Base-by-base conservation (phyloP, 495 filamentous ascomycete species). In the Baudoinia panamericana region DNA sequence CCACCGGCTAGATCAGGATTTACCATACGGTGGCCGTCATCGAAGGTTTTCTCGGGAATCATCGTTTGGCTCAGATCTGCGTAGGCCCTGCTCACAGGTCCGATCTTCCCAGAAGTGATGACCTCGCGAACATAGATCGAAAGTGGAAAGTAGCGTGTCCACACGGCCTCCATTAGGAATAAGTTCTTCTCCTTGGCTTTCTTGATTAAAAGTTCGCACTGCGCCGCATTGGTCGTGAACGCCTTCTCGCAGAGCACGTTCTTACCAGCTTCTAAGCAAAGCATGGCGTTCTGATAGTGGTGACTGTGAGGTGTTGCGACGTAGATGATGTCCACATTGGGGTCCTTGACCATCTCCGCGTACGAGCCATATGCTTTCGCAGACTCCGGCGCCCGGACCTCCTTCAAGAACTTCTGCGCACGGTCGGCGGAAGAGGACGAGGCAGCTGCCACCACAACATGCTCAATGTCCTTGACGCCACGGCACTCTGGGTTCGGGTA, bases 291-390 rank as follows among this genome's bases (percentile, higher is more conserved):
- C 58, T 87, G 82, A 67, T 84, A 95, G 66, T 96, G 88, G 60
- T 94, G 88, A 22, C 82, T 88, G 64, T 94, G 88, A 15, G 88
- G 88, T 2, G 88, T 95, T 12, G 88, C 86, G 36, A 95, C 76
- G 57, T 93, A 95, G 60, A 95, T 65, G 36, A 92, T 83, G 52
- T 94, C 87, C 44, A 95, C 68, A 38, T 81, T 67, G 12, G 76
- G 67, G 54, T 93, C 80, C 16, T 69, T 66, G 7, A 85, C 80
- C 23, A 95, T 73, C 46, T 82, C 78, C 41, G 71, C 63, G 64
- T 93, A 96, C 40, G 74, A 78, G 27, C 77, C 83, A 50, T 94
- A 93, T 3, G 84, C 74, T 40, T 75, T 77, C 36, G 82, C 78
- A 16, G 69, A 60, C 24, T 58, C 57, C 8, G 83, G 79, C 17